A percentile compares a stretch with the other conserved stretches of the same genome.
Evolutionary conservation across 768 basidiomycete genomes (phyloP).

Genomic region (Psilocybe cubensis): DNA sequence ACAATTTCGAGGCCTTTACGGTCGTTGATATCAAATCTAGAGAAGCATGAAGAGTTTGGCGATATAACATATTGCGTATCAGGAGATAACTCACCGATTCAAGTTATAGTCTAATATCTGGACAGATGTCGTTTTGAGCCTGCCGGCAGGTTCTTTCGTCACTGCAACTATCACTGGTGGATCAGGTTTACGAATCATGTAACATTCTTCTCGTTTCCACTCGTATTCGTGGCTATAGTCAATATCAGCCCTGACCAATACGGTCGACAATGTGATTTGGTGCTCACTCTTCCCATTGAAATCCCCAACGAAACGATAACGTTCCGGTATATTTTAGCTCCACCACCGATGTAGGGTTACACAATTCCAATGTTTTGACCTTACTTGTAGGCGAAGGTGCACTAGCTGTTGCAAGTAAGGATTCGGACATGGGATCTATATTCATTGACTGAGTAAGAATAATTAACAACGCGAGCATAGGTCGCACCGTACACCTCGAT

Average conservation of each 20-base stretch:
- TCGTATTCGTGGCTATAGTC: slow-evolving; percentile 74
- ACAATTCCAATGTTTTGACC: slow-evolving; percentile 73
- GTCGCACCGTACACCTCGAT: slow-evolving; percentile 69
- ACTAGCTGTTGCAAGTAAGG: slow-evolving; percentile 68
- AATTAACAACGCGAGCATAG: neutral
- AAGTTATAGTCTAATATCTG: slow-evolving; percentile 89
- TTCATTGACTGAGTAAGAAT: neutral
- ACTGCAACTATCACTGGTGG: slow-evolving; percentile 85
- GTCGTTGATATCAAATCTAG: slow-evolving; percentile 83
- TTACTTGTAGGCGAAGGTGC: slow-evolving; percentile 70
- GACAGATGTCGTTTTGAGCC: slow-evolving; percentile 63
- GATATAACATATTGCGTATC: neutral
- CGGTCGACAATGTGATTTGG: neutral
- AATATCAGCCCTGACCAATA: neutral
- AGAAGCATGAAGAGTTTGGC: neutral
- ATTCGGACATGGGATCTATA: slow-evolving; percentile 73
- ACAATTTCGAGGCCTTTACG: slow-evolving; percentile 87
- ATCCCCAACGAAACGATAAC: slow-evolving; percentile 74
- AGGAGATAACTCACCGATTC: slow-evolving; percentile 53
- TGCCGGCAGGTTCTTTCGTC: slow-evolving; percentile 74
- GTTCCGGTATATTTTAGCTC: slow-evolving; percentile 79
- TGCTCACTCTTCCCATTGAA: slow-evolving; percentile 83
- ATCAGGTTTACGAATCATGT: slow-evolving; percentile 82
- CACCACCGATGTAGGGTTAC: slow-evolving; percentile 71
- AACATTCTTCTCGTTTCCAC: slow-evolving; percentile 87